Base-by-base conservation (phyloP, 176 grass and related monocot genomes). In the Dactylis glomerata region DNA sequence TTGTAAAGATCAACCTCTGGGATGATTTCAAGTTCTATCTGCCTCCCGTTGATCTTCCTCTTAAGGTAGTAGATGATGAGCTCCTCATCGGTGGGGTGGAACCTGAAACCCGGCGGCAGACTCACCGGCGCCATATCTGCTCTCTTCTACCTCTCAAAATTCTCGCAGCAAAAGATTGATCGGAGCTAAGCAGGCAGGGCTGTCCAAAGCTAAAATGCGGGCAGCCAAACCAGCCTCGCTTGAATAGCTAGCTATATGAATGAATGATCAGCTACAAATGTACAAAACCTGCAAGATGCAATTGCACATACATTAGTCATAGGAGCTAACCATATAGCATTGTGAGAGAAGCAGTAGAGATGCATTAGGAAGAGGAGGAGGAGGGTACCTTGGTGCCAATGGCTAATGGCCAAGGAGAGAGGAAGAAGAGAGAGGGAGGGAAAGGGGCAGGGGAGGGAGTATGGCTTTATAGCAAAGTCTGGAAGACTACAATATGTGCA, bases 1-100 rank as follows among this genome's bases (percentile, higher is more conserved):
- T 97, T 97, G 95, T 97, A 97, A 17, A 97, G 92, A 92, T 97
- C 95, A 37, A 97, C 92, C 81, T 97, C 95, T 0, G 90, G 95
- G 65, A 97, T 97, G 68, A 97, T 94, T 75, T 97, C 95, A 27
- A 97, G 88, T 64, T 97, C 95, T 64, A 97, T 94, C 41, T 97
- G 87, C 47, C 79, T 83, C n/a, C 95, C 86, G 5, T 97, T 94
- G 75, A 97, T 97, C 88, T 97, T 94, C 78, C 77, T 91, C 90
- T 92, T 97, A 52, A 97, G 92, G 75, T 97, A 97, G 78, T 97
- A 94, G 72, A 90, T 89, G 81, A 97, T 91, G 76, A 97, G 92
- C 64, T 97, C 95, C 82, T 97, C 95, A 19, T 97, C 95, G 5
- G 95, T 97, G 1, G 95, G 95, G 86, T 94, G 95, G 70, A 97